Base-by-base conservation (phyloP, 108 stramenopile species). In the Pseudonitzschia pungens region DNA sequence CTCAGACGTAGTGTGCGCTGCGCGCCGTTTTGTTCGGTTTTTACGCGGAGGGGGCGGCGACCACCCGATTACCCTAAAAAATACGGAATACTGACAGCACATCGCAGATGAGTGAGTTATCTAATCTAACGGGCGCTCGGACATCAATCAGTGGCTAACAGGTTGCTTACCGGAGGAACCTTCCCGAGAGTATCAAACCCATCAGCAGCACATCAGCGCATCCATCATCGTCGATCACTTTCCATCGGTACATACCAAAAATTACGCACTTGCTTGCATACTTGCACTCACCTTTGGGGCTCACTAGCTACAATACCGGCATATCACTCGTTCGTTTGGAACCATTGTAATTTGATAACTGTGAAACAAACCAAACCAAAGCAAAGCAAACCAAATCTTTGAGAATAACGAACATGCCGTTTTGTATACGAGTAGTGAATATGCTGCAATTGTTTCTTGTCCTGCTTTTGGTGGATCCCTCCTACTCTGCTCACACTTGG, bases 361-460 rank as follows among this genome's bases (percentile, higher is more conserved):
- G n/a, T n/a, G n/a, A n/a, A n/a, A n/a, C n/a, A n/a, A n/a, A n/a
- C n/a, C 14, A 18, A 18, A 48, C 45, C 10, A 2, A 18, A 2
- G 14, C 10, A 4, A 11, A 48, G 14, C 45, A 1, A 14, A 48
- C 14, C 9, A 18, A 48, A 11, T 26, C 22, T 0, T 26, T 58
- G n/a, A 40, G 16, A 2, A 40, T 40, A 62, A 15, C 27, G 29
- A 33, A 33, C 26, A 62, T 62, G 60, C 0, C 60, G 12, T 62
- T 29, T n/a, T 55, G 54, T 55, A 62, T 62, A 67, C 44, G 10
- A 0, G 11, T 41, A 44, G 12, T 67, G 45, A 67, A 50, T 22
- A 48, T 36, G 44, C 21, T 67, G 8, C 66, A 67, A 18, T 67
- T 36, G 66, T 41, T 67, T 44, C 45, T 67, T 48, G 43, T 67